phyloP scores from a whole-genome alignment of 306 rosid genomes.

The Trifolium dubium region DNA sequence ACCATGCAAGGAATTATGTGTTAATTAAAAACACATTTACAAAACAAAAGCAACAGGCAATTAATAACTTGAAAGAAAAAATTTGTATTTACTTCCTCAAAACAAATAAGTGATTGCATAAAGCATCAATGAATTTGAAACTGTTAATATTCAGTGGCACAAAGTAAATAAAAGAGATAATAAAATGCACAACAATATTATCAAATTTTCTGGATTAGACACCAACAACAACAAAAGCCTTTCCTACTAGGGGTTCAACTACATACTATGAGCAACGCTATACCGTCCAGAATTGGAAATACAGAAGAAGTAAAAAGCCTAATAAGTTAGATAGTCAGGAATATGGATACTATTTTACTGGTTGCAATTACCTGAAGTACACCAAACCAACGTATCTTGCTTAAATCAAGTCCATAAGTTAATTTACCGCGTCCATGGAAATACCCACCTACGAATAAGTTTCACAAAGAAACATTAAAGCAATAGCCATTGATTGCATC shows the following conservation, averaged over 20 bases:
- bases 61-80: slow-evolving; percentile 18
- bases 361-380: slow-evolving; percentile 65
- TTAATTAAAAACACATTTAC: slow-evolving; percentile 11
- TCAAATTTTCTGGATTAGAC: slow-evolving; percentile 17
- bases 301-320: not conserved
- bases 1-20: slow-evolving; percentile 29
- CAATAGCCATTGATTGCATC: slow-evolving; percentile 16
- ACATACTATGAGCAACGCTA: not conserved
- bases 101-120: slow-evolving; percentile 16
- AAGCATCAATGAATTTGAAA: slow-evolving; percentile 27
- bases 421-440: slow-evolving; percentile 70
- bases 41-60: slow-evolving; percentile 38
- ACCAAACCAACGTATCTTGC: slow-evolving; percentile 75
- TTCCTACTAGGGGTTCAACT: not conserved
- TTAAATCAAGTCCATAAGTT: slow-evolving; percentile 78
- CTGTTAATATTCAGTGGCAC: not conserved
- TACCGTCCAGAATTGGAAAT: not conserved
- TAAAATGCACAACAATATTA: slow-evolving; percentile 16
- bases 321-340: slow-evolving; percentile 27
- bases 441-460: slow-evolving; percentile 69
- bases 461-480: slow-evolving; percentile 40
- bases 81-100: slow-evolving; percentile 25
- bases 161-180: slow-evolving; percentile 21
- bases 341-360: slow-evolving; percentile 22
- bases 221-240: not conserved